These are phyloP conservation scores for Lipomyces yamadae DNA, from an alignment of 805 yeast species.

Conservation along the genomic window DNA sequence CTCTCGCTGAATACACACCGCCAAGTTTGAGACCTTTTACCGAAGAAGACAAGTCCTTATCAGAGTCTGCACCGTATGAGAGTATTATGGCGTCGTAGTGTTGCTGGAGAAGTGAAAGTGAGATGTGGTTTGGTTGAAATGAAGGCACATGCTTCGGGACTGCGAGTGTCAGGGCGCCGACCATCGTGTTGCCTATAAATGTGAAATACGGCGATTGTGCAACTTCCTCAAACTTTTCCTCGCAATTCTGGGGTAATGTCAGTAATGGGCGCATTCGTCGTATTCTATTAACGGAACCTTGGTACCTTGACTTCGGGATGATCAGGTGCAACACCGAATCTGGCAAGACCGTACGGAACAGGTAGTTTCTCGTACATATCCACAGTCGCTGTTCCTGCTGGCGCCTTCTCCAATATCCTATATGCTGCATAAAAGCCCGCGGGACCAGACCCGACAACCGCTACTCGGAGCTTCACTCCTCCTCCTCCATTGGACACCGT, in stretches of 20 bases:
- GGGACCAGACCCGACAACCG: slow-evolving; percentile 94
- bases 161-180: slow-evolving; percentile 54
- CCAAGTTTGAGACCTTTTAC: slow-evolving; percentile 62
- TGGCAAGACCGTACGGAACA: slow-evolving; percentile 85
- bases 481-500: neutral
- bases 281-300: neutral
- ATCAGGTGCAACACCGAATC: slow-evolving; percentile 99
- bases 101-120: slow-evolving; percentile 54
- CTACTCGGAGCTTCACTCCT: slow-evolving; percentile 49
- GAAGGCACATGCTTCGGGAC: neutral
- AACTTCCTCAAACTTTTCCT: slow-evolving; percentile 69
- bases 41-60: slow-evolving; percentile 52
- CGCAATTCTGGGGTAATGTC: slow-evolving; percentile 46
- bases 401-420: slow-evolving; percentile 59
- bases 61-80: slow-evolving; percentile 78
- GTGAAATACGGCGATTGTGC: slow-evolving; percentile 50
- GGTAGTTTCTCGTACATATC: slow-evolving; percentile 86
- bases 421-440: slow-evolving; percentile 92
- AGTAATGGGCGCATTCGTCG: neutral
- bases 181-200: slow-evolving; percentile 71
- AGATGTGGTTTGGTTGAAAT: slow-evolving; percentile 51
- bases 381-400: slow-evolving; percentile 51
- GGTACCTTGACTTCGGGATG: slow-evolving; percentile 86
- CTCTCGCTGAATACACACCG: slow-evolving; percentile 79
- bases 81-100: slow-evolving; percentile 75